phyloP scores from a whole-genome alignment of 805 yeast species.

The Brettanomyces nanus region DNA sequence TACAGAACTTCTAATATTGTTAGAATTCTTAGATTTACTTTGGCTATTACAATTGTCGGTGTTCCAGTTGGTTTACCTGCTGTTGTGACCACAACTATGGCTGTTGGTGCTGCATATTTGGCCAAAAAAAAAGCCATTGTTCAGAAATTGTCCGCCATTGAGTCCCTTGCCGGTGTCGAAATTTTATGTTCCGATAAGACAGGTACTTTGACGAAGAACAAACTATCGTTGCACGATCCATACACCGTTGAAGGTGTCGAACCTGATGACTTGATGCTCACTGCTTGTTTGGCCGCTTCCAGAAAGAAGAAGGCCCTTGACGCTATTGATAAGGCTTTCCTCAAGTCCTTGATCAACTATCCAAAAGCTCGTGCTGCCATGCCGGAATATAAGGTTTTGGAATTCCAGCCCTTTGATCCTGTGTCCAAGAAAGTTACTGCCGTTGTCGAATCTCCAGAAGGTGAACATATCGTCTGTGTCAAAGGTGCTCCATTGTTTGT shows the following conservation, averaged over 20 bases:
- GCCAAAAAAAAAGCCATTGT: conserved; percentile 93
- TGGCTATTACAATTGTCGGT: conserved; percentile 89
- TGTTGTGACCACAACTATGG: conserved; percentile 93
- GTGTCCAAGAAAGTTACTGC: conserved; percentile 94
- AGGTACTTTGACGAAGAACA: conserved; percentile 92
- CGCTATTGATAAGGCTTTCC: conserved; percentile 90
- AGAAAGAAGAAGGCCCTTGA: conserved; percentile 94
- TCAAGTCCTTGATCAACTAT: conserved; percentile 72
- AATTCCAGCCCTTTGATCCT: conserved; percentile 96
- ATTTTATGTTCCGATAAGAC: conserved; percentile 92
- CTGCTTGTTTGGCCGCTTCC: conserved; percentile 91
- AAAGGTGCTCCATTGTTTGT: conserved; percentile 98
- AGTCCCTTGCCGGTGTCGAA: conserved; percentile 92
- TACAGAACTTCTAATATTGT: conserved; percentile 79
- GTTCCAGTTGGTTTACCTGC: conserved; percentile 96
- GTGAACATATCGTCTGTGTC: conserved; percentile 89
- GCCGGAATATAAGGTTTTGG: conserved; percentile 86
- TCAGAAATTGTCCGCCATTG: conserved; percentile 87
- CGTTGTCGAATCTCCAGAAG: conserved; percentile 88
- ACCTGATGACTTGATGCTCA: conserved; percentile 84
- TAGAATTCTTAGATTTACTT: conserved; percentile 73
- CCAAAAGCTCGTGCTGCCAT: conserved; percentile 89
- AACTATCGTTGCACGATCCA: conserved; percentile 85
- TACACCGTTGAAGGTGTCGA: conserved; percentile 92
- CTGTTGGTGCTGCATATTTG: conserved; percentile 95